phyloP scores from a whole-genome alignment of 2,329 filamentous ascomycete genomes.

The Hymenoscyphus occultus region DNA sequence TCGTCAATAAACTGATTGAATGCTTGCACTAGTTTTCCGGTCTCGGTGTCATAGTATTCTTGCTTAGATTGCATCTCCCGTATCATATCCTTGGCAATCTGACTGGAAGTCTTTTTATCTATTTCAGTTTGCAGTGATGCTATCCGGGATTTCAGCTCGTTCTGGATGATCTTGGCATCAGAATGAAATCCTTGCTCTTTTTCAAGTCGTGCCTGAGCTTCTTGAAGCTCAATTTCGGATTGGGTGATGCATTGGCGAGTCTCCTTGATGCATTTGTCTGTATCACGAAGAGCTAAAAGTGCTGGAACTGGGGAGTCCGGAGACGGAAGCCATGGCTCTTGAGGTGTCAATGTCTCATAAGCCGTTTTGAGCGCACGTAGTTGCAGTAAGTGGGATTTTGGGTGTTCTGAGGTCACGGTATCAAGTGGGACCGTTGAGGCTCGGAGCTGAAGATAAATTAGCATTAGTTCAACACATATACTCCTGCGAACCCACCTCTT shows the following conservation, averaged over 20 bases:
- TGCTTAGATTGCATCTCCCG: conserved; percentile 58
- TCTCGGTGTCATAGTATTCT: conserved; percentile 58
- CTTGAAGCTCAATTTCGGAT: conserved; percentile 43
- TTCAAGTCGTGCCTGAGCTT: conserved; percentile 48
- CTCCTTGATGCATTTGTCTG: conserved; percentile 61
- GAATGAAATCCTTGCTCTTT: conserved; percentile 48
- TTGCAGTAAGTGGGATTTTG: conserved; percentile 42
- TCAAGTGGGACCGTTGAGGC: conserved; percentile 26
- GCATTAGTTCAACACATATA: not conserved
- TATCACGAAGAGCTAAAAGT: conserved; percentile 67
- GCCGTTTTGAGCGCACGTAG: conserved; percentile 57
- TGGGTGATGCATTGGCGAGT: conserved; percentile 57
- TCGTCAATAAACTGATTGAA: conserved; percentile 70
- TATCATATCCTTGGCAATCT: conserved; percentile 62
- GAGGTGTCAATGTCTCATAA: conserved; percentile 60
- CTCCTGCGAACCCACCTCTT: conserved; percentile 39
- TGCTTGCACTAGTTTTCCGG: conserved; percentile 57
- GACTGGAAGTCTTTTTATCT: conserved; percentile 54
- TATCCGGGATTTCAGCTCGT: conserved; percentile 56
- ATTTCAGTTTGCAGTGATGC: conserved; percentile 55
- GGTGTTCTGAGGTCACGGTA: conserved; percentile 33
- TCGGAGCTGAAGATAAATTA: conserved; percentile 31
- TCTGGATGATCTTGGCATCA: conserved; percentile 55
- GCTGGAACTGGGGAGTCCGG: conserved; percentile 67
- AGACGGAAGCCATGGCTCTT: conserved; percentile 63